Base-by-base conservation (phyloP, 2,329 filamentous ascomycete genomes). In the Penicillium sp. region DNA sequence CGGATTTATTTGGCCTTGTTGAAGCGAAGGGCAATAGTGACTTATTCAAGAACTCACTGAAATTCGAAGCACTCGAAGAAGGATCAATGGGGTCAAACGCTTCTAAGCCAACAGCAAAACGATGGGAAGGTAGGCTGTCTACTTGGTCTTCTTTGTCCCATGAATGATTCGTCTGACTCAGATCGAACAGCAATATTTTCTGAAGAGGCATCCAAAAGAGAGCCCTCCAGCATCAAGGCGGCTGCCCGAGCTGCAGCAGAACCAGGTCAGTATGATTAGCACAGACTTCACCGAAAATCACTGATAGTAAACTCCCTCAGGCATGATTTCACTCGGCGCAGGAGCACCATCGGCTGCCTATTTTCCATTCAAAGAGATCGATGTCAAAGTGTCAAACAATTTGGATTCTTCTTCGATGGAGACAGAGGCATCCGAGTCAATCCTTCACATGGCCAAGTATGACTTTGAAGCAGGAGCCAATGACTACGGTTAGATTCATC, bases 151-250 rank as follows among this genome's bases (percentile, higher is more conserved):
- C 16, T 37, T 9, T 16, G 1, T n/a, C 8, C 7, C n/a, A 16
- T n/a, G 16, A n/a, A 37, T 9, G 3, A n/a, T 9, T 8, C 14
- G 33, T n/a, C 14, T 37, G 16, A 48, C n/a, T 35, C 33, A 29
- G 9, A 21, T 31, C 16, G 3, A 29, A 37, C 26, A 44, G 45
- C 39, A 31, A 8, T 31, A 9, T 45, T 48, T 6, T 55, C 45
- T 13, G 52, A 43, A 43, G 52, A 55, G 22, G 52, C 46, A 24
- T 21, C 14, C 16, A 55, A 27, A 35, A 31, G 46, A 16, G 21
- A 55, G 37, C 52, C 52, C 14, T 49, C 52, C 5, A 55, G 33
- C 31, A 55, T 55, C 45, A 55, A 55, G 43, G 46, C 45, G 2
- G 33, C 35, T 21, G 45, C 52, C 21, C 35, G 52, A 22, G 52